Conservation (phyloP, 768 basidiomycete species). For the Trametopsis cervina region DNA sequence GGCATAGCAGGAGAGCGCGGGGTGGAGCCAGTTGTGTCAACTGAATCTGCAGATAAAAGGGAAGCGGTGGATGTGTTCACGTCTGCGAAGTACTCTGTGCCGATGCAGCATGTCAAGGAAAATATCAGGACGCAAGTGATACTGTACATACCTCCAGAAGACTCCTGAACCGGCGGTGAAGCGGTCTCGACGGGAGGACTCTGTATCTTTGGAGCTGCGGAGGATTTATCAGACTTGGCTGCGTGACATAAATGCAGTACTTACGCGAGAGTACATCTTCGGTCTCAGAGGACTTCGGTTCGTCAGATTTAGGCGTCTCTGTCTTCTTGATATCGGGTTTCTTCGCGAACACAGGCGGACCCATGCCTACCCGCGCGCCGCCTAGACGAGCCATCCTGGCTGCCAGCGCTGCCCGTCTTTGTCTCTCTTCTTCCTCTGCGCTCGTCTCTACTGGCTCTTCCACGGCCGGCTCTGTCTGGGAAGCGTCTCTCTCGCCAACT, state of each 20-base stretch:
- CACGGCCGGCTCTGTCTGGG: slow-evolving; percentile 20
- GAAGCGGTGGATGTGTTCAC: slow-evolving; percentile 14
- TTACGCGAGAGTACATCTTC: slow-evolving; percentile 14
- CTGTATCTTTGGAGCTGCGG: not conserved
- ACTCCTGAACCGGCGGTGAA: not conserved
- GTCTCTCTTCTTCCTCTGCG: slow-evolving; percentile 66
- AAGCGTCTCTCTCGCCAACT: slow-evolving; percentile 13
- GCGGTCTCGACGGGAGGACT: not conserved
- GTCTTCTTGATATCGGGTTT: slow-evolving; percentile 34
- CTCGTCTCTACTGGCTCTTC: slow-evolving; percentile 33
- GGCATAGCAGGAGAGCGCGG: slow-evolving; percentile 55
- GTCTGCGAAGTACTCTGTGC: slow-evolving; percentile 15
- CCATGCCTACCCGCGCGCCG: slow-evolving; percentile 78
- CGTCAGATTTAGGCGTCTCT: slow-evolving; percentile 15
- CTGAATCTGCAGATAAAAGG: slow-evolving; percentile 18
- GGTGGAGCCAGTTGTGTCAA: slow-evolving; percentile 18
- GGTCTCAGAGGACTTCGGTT: slow-evolving; percentile 15
- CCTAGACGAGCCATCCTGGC: slow-evolving; percentile 92
- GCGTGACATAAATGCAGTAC: not conserved
- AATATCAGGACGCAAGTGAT: not conserved
- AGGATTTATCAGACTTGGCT: not conserved
- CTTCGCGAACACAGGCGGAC: slow-evolving; percentile 53
- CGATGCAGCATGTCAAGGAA: not conserved
- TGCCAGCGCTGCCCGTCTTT: slow-evolving; percentile 80
- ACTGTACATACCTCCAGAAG: slow-evolving; percentile 1